Percentiles rank a stretch among this genome's conserved stretches.
Conservation (phyloP, 1,284 basidiomycete genomes). For the Malassezia psittaci region DNA sequence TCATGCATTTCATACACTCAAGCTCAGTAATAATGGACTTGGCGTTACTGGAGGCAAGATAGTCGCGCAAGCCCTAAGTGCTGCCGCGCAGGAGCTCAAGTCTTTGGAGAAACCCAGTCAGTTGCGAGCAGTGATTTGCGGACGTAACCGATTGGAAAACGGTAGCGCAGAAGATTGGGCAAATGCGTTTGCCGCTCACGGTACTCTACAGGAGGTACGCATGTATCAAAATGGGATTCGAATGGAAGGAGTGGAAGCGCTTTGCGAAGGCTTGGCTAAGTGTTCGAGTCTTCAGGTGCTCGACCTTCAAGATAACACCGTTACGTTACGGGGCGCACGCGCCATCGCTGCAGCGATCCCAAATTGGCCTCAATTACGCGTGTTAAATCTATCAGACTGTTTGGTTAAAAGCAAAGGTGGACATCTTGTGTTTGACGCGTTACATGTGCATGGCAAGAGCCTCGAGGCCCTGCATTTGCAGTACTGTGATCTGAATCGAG, state of each 20-base stretch:
- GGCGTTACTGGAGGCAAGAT: conserved; percentile 80
- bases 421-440: conserved; percentile 28
- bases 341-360: conserved; percentile 64
- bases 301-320: conserved; percentile 93
- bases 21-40: conserved; percentile 92
- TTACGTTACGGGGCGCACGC: conserved; percentile 62
- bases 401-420: conserved; percentile 60
- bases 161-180: conserved; percentile 77
- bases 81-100: conserved; percentile 64
- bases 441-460: conserved; percentile 27
- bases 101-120: conserved; percentile 61
- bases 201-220: conserved; percentile 65
- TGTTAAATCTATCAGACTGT: conserved; percentile 84
- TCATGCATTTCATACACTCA: conserved; percentile 65
- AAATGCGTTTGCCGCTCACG: conserved; percentile 74
- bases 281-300: conserved; percentile 64
- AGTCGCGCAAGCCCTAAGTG: conserved; percentile 71
- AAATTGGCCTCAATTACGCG: conserved; percentile 61
- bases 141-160: conserved; percentile 86
- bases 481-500: conserved; percentile 42
- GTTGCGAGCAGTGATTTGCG: conserved; percentile 75
- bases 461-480: conserved; percentile 37
- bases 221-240: conserved; percentile 97
- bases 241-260: conserved; percentile 77
- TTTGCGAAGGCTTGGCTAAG: conserved; percentile 64